Conservation (phyloP, 768 basidiomycete genomes). For the Heimioporus sp. region DNA sequence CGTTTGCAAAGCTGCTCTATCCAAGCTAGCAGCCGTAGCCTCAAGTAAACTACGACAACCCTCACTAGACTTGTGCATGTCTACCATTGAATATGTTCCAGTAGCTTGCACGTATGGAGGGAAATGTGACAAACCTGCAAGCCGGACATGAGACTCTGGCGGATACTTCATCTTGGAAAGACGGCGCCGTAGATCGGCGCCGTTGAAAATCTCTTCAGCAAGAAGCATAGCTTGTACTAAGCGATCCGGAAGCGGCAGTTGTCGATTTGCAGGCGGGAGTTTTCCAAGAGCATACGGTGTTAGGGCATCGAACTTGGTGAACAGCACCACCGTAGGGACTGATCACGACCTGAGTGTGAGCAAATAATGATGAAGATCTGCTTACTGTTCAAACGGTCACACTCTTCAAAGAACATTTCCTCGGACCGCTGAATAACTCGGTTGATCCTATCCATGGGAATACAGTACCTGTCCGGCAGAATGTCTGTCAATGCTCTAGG, state of each 20-base stretch:
- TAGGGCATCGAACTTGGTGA: constrained; percentile 11
- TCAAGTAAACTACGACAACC: constrained; percentile 1
- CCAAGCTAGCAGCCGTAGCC: neutral
- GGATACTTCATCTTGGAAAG: neutral
- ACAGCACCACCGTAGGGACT: constrained; percentile 8
- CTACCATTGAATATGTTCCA: neutral
- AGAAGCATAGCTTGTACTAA: neutral
- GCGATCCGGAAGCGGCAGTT: neutral
- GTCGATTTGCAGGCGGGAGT: neutral
- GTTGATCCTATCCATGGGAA: constrained; percentile 2
- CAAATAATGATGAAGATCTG: too few species aligned
- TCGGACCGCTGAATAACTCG: neutral
- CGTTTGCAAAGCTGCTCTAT: neutral
- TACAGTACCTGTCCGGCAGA: constrained; percentile 1
- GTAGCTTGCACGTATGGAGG: too few species aligned
- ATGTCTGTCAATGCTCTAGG: neutral
- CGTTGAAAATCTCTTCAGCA: neutral
- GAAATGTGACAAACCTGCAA: neutral
- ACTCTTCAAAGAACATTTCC: constrained; percentile 4
- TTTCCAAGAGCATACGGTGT: neutral
- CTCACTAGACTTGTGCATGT: neutral
- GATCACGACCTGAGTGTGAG: neutral
- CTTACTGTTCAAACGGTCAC: neutral
- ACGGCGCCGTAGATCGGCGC: neutral
- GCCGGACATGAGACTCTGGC: neutral